Conservation (phyloP, 2,329 filamentous ascomycete genomes). For the Aspergillus clavatus region DNA sequence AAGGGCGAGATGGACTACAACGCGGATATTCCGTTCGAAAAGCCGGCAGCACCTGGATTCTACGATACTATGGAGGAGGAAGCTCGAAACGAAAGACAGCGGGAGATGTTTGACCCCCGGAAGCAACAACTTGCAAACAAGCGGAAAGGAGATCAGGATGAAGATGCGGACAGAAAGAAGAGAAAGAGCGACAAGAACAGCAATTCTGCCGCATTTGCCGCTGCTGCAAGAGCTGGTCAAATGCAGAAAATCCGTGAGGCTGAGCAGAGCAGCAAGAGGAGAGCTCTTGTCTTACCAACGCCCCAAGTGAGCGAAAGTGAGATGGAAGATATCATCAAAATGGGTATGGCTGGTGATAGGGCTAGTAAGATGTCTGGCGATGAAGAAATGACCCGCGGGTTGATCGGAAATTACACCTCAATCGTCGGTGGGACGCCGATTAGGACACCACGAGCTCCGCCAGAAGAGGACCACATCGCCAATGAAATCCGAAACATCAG, state of each 20-base stretch:
- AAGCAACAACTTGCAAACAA: slow-evolving; percentile 90
- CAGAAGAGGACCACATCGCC: slow-evolving; percentile 90
- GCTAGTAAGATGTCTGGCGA: slow-evolving; percentile 70
- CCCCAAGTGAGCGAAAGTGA: slow-evolving; percentile 92
- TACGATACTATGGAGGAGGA: slow-evolving; percentile 88
- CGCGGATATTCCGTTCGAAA: slow-evolving; percentile 96
- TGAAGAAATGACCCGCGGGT: slow-evolving; percentile 78
- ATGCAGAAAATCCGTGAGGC: slow-evolving; percentile 93
- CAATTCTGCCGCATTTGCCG: slow-evolving; percentile 72
- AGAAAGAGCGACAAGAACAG: slow-evolving; percentile 83
- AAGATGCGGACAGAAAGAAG: slow-evolving; percentile 72
- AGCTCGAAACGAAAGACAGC: slow-evolving; percentile 72
- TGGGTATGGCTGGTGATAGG: slow-evolving; percentile 89
- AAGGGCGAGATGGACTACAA: slow-evolving; percentile 99
- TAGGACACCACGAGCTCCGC: slow-evolving; percentile 82
- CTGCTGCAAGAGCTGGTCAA: slow-evolving; percentile 87
- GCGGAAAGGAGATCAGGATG: slow-evolving; percentile 85
- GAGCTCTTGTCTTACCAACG: slow-evolving; percentile 73
- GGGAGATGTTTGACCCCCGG: slow-evolving; percentile 81
- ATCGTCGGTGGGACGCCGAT: slow-evolving; percentile 81
- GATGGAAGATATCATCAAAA: slow-evolving; percentile 96
- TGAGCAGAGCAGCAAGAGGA: slow-evolving; percentile 91
- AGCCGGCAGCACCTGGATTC: slow-evolving; percentile 80
- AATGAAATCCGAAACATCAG: slow-evolving; percentile 95
- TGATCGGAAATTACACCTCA: slow-evolving; percentile 80